Base-by-base conservation (phyloP, 2,329 filamentous ascomycete species). In the Sporothrix variecibatus region DNA sequence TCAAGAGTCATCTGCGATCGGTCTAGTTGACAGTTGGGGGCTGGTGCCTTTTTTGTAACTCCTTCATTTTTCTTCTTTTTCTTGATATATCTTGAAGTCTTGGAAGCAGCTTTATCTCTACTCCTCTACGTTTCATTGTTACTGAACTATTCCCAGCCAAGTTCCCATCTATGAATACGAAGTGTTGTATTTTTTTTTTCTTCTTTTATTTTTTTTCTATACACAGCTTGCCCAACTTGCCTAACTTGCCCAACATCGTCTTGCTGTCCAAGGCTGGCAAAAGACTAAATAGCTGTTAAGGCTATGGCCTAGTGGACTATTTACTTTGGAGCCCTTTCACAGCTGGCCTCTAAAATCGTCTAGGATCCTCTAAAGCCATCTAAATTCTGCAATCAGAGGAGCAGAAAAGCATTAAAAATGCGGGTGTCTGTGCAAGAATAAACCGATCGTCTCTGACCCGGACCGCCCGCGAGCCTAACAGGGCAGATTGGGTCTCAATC, bases 361-460 rank as follows among this genome's bases (percentile, higher is more conserved):
- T 43, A 43, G 9, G 9, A 43, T 11, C 2, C 40, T 43, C 40
- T 11, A 43, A 43, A 4, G 6, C 15, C 15, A 34, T 49, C 43
- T 56, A 26, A 26, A 56, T 8, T 56, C n/a, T 56, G 51, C 51
- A 56, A 26, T 34, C 4, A 34, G 8, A 34, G 8, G 34, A 34
- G 8, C 34, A 34, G 2, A 34, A 34, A 8, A 8, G 34, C 34
- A 34, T 56, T 26, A 56, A 56, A 34, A 26, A 26, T 26, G 56
- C 56, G 56, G 56, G 15, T 60, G 56, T 60, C 56, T 60, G 56
- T 60, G 56, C 56, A 60, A 60, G 28, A 34, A 34, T 60, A 34
- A 60, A 7, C 56, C 56, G 26, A 60, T 34, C 56, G 56, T 60
- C 28, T 26, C 28, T 60, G 56, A 60, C 56, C 26, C 56, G 28